Base-by-base conservation (phyloP, 1,139 yeast species). In the Yueomyces sp. region DNA sequence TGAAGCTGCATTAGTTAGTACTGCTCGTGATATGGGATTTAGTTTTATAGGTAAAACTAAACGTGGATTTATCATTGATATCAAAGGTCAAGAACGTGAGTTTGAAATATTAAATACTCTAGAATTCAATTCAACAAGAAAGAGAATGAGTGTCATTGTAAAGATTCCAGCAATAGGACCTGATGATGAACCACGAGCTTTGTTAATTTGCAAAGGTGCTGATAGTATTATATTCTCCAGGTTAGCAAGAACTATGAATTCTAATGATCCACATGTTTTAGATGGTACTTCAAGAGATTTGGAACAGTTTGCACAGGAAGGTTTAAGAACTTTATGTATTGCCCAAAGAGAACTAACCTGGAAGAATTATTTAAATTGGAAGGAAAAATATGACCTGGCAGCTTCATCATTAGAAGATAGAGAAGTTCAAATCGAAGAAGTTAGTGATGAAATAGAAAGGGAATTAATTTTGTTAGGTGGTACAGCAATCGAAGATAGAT, bases 401-500 rank as follows among this genome's bases (percentile, higher is more conserved):
- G 73, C 94, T n/a, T 73, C 83, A 1, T 76, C 93, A 34, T 72
- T 81, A 36, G 81, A 76, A 39, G 70, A 82, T 46, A 76, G 97
- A 59, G 96, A 87, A 44, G 86, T 71, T 36, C 68, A 75, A 47
- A 73, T 91, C 67, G 95, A 84, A 46, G 71, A 68, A 45, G 81
- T 84, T 44, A 84, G 89, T 28, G 91, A 87, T 41, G 75, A 77
- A 40, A 78, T 91, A 52, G 98, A 91, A 63, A 71, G 75, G 33
- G 78, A 78, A 39, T 67, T 91, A 53, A 67, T 68, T n/a, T 67
- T 91, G 46, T 67, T 91, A 35, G 98, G 98, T 48, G 98, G 97
- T 54, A 91, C 98, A 33, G 98, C 98, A 11, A 91, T 91, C 63
- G 98, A 91, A 63, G 98, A 91, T 65, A 73, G 96, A 54, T 71